phyloP scores from a whole-genome alignment of 495 filamentous ascomycete species.

The Penicillium parvum region DNA sequence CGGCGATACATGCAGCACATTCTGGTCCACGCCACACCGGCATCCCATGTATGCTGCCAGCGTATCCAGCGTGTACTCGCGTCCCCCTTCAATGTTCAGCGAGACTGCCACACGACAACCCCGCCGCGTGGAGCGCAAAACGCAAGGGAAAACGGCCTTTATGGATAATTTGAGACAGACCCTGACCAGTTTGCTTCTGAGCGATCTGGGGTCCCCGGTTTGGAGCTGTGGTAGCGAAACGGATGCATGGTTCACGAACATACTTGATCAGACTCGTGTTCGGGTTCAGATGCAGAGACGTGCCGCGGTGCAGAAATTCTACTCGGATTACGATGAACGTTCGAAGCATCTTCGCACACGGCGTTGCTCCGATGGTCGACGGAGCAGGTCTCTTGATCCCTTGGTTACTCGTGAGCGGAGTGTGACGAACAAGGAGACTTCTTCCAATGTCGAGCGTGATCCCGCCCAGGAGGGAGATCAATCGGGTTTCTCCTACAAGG shows the following conservation, averaged over 20 bases:
- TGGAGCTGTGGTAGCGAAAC: slow-evolving; percentile 87
- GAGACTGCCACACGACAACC: slow-evolving; percentile 31
- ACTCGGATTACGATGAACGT: slow-evolving; percentile 37
- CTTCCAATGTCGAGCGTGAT: background rate
- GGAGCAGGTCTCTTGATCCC: slow-evolving; percentile 35
- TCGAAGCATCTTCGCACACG: slow-evolving; percentile 21
- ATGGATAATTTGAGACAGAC: slow-evolving; percentile 71
- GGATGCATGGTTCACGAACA: slow-evolving; percentile 79
- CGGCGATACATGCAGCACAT: slow-evolving; percentile 74
- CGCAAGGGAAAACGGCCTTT: slow-evolving; percentile 59
- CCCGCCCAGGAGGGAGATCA: slow-evolving; percentile 10
- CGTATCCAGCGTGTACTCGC: slow-evolving; percentile 50
- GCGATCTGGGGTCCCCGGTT: slow-evolving; percentile 80
- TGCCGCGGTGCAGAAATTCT: slow-evolving; percentile 47
- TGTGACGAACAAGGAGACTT: background rate
- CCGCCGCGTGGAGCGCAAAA: slow-evolving; percentile 33
- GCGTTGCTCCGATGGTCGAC: slow-evolving; percentile 19
- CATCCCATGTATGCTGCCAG: slow-evolving; percentile 61
- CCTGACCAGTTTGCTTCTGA: slow-evolving; percentile 78
- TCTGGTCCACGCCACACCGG: slow-evolving; percentile 75
- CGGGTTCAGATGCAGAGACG: slow-evolving; percentile 65
- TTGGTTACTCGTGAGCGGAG: slow-evolving; percentile 1
- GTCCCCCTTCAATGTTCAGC: slow-evolving; percentile 44
- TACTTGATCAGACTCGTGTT: slow-evolving; percentile 70
- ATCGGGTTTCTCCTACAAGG: slow-evolving; percentile 60